These are phyloP conservation scores for Rhizomucor pusillus DNA, from an alignment of 371 early-diverging fungal species.

Conservation along the genomic window DNA sequence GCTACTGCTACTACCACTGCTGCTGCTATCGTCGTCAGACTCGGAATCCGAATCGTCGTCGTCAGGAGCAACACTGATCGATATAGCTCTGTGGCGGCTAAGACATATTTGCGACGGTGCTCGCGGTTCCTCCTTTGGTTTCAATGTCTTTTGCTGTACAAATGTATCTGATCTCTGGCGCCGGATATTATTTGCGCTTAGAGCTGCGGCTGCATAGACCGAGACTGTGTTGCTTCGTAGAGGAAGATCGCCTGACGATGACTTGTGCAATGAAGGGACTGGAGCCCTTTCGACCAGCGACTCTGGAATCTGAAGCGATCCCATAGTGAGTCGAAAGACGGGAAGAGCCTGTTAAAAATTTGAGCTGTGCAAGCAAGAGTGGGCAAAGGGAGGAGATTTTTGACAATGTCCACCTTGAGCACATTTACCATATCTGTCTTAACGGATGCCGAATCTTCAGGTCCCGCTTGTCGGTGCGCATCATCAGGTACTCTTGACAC, in stretches of 20 bases:
- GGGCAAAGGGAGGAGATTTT: too few relatives aligned
- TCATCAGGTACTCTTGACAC: too few relatives aligned
- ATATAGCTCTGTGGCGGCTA: conserved; percentile 5
- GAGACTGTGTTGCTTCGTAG: conserved; percentile 4
- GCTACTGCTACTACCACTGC: not conserved
- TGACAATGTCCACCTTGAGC: too few relatives aligned
- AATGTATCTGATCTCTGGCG: conserved; percentile 27
- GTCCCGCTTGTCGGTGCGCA: too few relatives aligned
- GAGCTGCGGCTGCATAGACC: conserved; percentile 13
- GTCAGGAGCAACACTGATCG: not conserved
- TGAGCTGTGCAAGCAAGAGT: too few relatives aligned
- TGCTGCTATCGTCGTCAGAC: conserved; percentile 1
- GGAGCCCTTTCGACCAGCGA: not conserved
- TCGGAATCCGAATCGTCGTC: not conserved
- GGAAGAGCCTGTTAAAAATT: too few relatives aligned
- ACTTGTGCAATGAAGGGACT: conserved; percentile 10
- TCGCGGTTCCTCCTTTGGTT: not conserved
- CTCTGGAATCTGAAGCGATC: conserved; percentile 18
- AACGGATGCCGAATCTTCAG: too few relatives aligned
- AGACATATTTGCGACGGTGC: conserved; percentile 12
- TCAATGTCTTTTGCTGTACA: conserved; percentile 8
- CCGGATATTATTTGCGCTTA: conserved; percentile 14
- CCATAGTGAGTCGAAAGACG: conserved; percentile 12
- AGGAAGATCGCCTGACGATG: conserved; percentile 7
- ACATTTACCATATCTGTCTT: too few relatives aligned